Conservation (phyloP, 2,329 filamentous ascomycete genomes). For the Leptographium wingfieldii region DNA sequence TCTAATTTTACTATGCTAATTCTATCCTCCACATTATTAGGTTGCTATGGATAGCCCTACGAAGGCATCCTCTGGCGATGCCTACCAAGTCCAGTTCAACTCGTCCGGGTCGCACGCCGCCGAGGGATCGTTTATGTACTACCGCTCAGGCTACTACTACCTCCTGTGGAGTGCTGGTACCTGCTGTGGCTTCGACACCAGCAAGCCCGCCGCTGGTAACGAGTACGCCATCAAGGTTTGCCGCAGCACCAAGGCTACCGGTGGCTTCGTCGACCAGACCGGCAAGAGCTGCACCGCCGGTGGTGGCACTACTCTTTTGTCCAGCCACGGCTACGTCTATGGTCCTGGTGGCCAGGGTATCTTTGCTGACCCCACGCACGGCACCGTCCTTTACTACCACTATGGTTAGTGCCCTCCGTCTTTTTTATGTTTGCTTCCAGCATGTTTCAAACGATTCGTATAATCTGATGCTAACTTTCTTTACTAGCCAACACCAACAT, state of each 20-base stretch:
- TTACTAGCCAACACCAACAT: not conserved
- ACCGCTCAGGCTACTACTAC: conserved; percentile 41
- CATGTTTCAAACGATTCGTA: no score
- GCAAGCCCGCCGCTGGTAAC: conserved; percentile 37
- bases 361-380: conserved; percentile 33
- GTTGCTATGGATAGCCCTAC: conserved; percentile 26
- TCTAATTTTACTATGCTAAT: not conserved
- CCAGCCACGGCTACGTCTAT: conserved; percentile 44
- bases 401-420: not conserved
- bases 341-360: conserved; percentile 52
- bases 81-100: conserved; percentile 26
- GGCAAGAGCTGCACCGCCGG: conserved; percentile 39
- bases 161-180: conserved; percentile 49
- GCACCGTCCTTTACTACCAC: conserved; percentile 49
- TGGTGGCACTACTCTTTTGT: conserved; percentile 46
- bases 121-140: conserved; percentile 44
- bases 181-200: conserved; percentile 48
- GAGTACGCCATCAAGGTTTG: conserved; percentile 58
- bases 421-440: not conserved
- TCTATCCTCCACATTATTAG: not conserved
- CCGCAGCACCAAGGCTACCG: conserved; percentile 35
- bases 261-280: conserved; percentile 42
- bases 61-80: conserved; percentile 13
- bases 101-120: conserved; percentile 20
- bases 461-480: not conserved